These are phyloP conservation scores for Crepidotus variabilis DNA, from an alignment of 768 basidiomycete genomes.

Conservation along the genomic window DNA sequence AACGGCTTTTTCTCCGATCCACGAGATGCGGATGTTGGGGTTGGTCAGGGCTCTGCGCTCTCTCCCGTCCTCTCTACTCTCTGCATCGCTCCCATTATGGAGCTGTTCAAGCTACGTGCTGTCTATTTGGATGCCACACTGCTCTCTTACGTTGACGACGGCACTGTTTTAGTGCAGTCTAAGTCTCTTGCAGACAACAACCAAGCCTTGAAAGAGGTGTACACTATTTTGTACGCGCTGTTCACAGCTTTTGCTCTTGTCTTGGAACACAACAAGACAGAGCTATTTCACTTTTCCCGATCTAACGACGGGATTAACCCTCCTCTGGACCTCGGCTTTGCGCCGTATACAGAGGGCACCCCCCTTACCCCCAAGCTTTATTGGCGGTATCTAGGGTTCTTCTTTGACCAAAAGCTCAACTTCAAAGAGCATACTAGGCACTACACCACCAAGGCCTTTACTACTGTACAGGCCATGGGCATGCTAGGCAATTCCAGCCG, in stretches of 20 bases:
- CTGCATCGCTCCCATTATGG: slow-evolving; percentile 19
- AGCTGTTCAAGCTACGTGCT: slow-evolving; percentile 12
- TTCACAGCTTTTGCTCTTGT: slow-evolving; percentile 14
- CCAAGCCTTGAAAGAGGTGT: slow-evolving; percentile 13
- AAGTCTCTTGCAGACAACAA: slow-evolving; percentile 17
- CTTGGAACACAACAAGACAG: slow-evolving; percentile 17
- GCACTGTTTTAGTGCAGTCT: slow-evolving; percentile 23
- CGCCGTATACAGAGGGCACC: slow-evolving; percentile 1
- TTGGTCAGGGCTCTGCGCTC: slow-evolving; percentile 28
- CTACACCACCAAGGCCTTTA: slow-evolving; percentile 18
- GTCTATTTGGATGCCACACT: slow-evolving; percentile 7
- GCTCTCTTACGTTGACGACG: slow-evolving; percentile 28
- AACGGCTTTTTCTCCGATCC: slow-evolving; percentile 19
- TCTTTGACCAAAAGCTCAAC: slow-evolving; percentile 26
- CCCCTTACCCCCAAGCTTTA: slow-evolving; percentile 4
- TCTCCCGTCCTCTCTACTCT: slow-evolving; percentile 25
- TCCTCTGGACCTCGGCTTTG: slow-evolving; percentile 4
- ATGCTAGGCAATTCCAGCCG: slow-evolving; percentile 32
- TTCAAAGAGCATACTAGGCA: slow-evolving; percentile 29
- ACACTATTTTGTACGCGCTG: slow-evolving; percentile 11
- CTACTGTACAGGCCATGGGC: slow-evolving; percentile 17
- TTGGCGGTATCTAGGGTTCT: slow-evolving; percentile 29
- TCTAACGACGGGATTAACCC: slow-evolving; percentile 7
- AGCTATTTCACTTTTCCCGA: slow-evolving; percentile 25
- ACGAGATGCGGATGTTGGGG: slow-evolving; percentile 23